Percentiles rank a stretch among this genome's conserved stretches.
These are phyloP conservation scores for Russula compacta DNA, from an alignment of 768 basidiomycete genomes.

Conservation along the genomic window DNA sequence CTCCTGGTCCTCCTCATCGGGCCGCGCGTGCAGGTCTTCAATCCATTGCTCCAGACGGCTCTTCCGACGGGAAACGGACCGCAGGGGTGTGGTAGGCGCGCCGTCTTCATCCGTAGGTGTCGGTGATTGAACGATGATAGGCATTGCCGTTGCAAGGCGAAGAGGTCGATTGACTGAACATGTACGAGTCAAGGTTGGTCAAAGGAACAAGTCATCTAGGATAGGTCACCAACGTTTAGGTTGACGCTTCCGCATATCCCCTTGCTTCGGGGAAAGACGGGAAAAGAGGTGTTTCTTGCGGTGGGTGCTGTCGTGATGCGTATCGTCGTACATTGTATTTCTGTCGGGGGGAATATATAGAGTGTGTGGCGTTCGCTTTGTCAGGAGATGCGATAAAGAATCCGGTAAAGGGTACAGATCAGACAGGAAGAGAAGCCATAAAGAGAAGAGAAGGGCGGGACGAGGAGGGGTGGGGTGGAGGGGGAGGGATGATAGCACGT, in stretches of 20 bases:
- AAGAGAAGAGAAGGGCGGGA: background rate
- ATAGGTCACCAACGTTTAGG: constrained; percentile 1
- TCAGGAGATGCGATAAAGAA: background rate
- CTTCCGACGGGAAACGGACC: constrained; percentile 29
- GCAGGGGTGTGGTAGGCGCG: constrained; percentile 18
- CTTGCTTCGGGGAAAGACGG: background rate
- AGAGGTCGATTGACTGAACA: background rate
- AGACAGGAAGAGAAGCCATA: background rate
- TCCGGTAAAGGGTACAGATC: background rate
- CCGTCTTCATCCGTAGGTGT: constrained; percentile 17
- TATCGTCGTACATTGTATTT: constrained; percentile 14
- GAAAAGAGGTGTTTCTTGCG: constrained; percentile 2
- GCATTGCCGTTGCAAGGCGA: constrained; percentile 7
- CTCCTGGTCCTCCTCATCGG: constrained; percentile 18
- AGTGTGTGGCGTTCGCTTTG: background rate
- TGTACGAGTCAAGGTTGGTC: background rate
- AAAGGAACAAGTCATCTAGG: background rate
- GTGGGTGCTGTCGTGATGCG: constrained; percentile 4
- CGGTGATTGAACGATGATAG: constrained; percentile 18
- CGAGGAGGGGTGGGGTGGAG: background rate
- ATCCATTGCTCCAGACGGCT: constrained; percentile 39
- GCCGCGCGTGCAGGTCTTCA: constrained; percentile 30
- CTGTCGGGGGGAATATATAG: constrained; percentile 10
- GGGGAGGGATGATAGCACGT: background rate
- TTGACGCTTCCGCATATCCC: background rate